These are phyloP conservation scores for Tetraselmis striata DNA, from an alignment of 139 green algal species.

Conservation along the genomic window DNA sequence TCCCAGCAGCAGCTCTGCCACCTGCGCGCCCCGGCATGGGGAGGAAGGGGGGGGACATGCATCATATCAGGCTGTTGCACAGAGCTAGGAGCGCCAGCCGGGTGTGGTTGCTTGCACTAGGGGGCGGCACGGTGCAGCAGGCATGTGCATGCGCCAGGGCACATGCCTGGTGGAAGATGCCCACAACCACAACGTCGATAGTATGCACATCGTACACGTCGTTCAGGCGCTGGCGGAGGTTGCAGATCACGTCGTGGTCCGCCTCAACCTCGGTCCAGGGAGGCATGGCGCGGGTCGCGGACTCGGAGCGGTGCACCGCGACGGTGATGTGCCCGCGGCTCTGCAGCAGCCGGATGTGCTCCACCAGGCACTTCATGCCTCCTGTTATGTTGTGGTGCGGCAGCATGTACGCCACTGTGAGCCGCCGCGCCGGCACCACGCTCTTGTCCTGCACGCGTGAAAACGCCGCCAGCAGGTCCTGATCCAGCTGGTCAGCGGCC, in stretches of 20 bases:
- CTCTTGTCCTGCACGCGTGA: constrained; percentile 6
- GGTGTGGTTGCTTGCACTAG: too few species aligned
- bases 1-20: constrained; percentile 56
- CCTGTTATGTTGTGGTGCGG: constrained; percentile 54
- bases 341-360: constrained; percentile 36
- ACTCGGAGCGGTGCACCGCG: constrained; percentile 51
- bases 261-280: constrained; percentile 43
- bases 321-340: constrained; percentile 33
- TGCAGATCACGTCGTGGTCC: constrained; percentile 39
- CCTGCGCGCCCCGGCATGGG: constrained; percentile 21
- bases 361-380: constrained; percentile 57
- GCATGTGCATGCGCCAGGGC: neutral
- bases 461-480: neutral
- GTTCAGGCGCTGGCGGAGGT: constrained; percentile 41
- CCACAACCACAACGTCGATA: constrained; percentile 57
- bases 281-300: constrained; percentile 43
- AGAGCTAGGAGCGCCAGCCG: too few species aligned
- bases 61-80: too few species aligned
- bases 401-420: constrained; percentile 50
- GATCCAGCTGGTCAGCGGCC: constrained; percentile 37
- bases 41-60: neutral
- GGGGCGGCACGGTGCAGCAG: neutral
- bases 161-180: constrained; percentile 64
- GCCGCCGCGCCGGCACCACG: constrained; percentile 27
- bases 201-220: constrained; percentile 39